Evolutionary conservation across 805 yeast genomes (phyloP).

Genomic region (Debaryomyces tyrocola): DNA sequence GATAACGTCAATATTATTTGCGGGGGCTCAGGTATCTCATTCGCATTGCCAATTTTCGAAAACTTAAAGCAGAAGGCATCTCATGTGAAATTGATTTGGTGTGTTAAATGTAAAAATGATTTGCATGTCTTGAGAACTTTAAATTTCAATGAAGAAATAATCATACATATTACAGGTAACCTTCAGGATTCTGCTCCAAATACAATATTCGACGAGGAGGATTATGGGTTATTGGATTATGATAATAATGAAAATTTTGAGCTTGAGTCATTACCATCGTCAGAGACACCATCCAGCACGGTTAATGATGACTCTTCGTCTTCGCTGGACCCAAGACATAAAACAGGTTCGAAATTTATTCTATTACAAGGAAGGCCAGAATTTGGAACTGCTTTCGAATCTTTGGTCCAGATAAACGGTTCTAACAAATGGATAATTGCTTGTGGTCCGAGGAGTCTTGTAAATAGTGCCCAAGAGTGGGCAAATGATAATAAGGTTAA

Average conservation of each 20-base stretch:
- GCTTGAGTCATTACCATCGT: constrained; percentile 21
- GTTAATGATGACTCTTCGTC: neutral
- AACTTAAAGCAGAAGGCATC: constrained; percentile 28
- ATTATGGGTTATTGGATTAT: constrained; percentile 17
- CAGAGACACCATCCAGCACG: constrained; percentile 3
- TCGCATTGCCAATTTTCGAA: constrained; percentile 54
- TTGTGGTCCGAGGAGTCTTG: constrained; percentile 56
- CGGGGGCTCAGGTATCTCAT: constrained; percentile 76
- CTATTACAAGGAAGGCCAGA: constrained; percentile 45
- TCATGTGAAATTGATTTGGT: constrained; percentile 52
- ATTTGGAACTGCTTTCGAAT: constrained; percentile 29
- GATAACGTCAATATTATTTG: constrained; percentile 54
- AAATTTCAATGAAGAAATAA: constrained; percentile 27
- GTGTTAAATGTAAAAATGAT: constrained; percentile 48
- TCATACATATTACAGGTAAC: constrained; percentile 38
- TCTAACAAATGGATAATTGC: constrained; percentile 53
- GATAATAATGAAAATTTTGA: constrained; percentile 20
- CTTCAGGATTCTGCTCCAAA: neutral
- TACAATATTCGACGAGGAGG: constrained; percentile 14
- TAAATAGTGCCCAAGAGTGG: constrained; percentile 38
- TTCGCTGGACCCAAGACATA: neutral
- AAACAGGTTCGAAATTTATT: constrained; percentile 5
- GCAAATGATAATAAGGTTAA: constrained; percentile 35
- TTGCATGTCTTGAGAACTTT: constrained; percentile 42
- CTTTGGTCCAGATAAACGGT: constrained; percentile 27